Evolutionary conservation across 164 flowering plant genomes (phyloP).

Genomic region (Kingdonia uniflora): DNA sequence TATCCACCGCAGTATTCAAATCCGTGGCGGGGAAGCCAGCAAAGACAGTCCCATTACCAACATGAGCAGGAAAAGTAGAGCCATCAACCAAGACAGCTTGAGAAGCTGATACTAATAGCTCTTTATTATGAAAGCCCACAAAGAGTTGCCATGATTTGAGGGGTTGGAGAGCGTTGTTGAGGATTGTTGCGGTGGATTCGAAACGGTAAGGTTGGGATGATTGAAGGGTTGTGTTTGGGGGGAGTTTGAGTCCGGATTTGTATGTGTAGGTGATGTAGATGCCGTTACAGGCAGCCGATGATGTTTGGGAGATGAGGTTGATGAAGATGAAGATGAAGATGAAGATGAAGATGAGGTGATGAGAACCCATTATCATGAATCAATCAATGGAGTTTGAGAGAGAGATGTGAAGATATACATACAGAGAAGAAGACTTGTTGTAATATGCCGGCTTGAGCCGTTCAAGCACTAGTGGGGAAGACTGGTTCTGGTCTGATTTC

Average conservation of each 20-base stretch:
- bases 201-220: constrained; percentile 49
- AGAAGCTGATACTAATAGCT: constrained; percentile 65
- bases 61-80: constrained; percentile 39
- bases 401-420: neutral
- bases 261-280: constrained; percentile 44
- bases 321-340: neutral
- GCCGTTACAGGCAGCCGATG: constrained; percentile 43
- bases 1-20: constrained; percentile 65
- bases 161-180: constrained; percentile 48
- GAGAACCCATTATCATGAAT: neutral
- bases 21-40: constrained; percentile 68
- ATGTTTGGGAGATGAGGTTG: neutral
- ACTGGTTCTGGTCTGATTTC: neutral
- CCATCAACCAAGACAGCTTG: constrained; percentile 69
- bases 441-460: neutral
- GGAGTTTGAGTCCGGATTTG: constrained; percentile 21
- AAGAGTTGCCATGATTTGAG: constrained; percentile 54
- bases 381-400: neutral
- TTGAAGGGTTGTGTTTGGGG: constrained; percentile 17
- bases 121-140: constrained; percentile 48
- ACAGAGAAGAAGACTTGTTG: neutral
- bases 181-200: constrained; percentile 41
- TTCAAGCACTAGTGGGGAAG: neutral
- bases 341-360: neutral
- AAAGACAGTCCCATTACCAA: constrained; percentile 59